Conservation (phyloP, 495 filamentous ascomycete genomes). For the Cladorrhinum samala region DNA sequence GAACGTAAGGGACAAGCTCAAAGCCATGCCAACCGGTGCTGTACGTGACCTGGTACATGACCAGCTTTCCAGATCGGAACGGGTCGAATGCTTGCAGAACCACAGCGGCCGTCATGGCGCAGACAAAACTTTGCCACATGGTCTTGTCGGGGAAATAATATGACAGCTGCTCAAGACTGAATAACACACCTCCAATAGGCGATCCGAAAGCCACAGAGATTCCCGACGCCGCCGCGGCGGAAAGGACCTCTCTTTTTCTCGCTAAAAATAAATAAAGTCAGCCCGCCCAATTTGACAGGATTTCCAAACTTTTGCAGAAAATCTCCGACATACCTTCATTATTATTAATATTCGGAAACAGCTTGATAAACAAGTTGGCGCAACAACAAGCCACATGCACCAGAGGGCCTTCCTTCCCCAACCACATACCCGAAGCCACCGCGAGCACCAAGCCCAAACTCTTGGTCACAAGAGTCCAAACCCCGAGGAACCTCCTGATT, state of each 20-base stretch:
- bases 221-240: slow-evolving; percentile 87
- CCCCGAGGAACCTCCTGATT: slow-evolving; percentile 82
- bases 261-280: no score
- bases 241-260: slow-evolving; percentile 90
- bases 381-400: slow-evolving; percentile 98
- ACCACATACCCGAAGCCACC: slow-evolving; percentile 92
- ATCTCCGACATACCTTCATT: slow-evolving; percentile 66
- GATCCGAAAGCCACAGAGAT: slow-evolving; percentile 98
- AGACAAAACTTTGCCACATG: slow-evolving; percentile 99
- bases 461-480: slow-evolving; percentile 91
- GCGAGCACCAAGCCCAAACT: slow-evolving; percentile 87
- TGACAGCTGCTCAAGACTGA: slow-evolving; percentile 91
- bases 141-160: slow-evolving; percentile 99
- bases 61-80: slow-evolving; percentile 92
- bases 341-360: slow-evolving; percentile 71
- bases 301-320: background rate
- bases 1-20: slow-evolving; percentile 80
- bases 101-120: slow-evolving; percentile 94
- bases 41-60: slow-evolving; percentile 95
- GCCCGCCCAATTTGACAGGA: background rate
- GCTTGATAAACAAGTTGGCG: slow-evolving; percentile 90
- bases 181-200: slow-evolving; percentile 87
- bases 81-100: slow-evolving; percentile 89
- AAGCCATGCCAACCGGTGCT: slow-evolving; percentile 90
- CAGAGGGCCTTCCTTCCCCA: slow-evolving; percentile 96